Evolutionary conservation across 2,329 filamentous ascomycete species (phyloP).

Genomic region (Colletotrichum theobromicola): DNA sequence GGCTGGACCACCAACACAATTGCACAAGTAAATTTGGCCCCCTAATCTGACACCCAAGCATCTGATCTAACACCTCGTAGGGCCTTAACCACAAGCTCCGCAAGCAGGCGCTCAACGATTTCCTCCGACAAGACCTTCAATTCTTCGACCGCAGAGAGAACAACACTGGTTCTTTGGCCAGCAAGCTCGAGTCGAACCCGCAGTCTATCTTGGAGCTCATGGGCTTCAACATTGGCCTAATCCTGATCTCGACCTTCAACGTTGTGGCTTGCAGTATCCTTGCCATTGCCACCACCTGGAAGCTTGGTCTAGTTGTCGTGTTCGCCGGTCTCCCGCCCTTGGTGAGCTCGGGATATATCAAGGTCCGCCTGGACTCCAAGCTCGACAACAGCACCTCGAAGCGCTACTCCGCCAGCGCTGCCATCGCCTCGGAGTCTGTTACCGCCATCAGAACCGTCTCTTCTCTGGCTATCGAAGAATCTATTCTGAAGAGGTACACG

Average conservation of each 20-base stretch:
- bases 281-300: constrained; percentile 51
- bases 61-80: background rate
- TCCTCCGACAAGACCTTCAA: constrained; percentile 44
- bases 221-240: constrained; percentile 45
- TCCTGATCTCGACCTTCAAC: constrained; percentile 42
- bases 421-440: constrained; percentile 48
- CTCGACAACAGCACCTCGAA: constrained; percentile 41
- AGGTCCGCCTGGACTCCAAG: constrained; percentile 43
- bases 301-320: constrained; percentile 53
- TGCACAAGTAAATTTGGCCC: constrained; percentile 26
- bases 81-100: constrained; percentile 29
- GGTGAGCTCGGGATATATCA: constrained; percentile 40
- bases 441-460: constrained; percentile 45
- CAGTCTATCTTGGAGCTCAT: constrained; percentile 46
- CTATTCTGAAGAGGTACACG: constrained; percentile 34
- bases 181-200: constrained; percentile 40
- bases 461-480: constrained; percentile 45
- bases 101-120: constrained; percentile 31
- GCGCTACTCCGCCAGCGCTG: constrained; percentile 39
- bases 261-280: constrained; percentile 44
- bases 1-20: constrained; percentile 40
- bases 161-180: constrained; percentile 40
- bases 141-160: constrained; percentile 49
- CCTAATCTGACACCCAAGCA: background rate
- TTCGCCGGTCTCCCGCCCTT: constrained; percentile 44